These are phyloP conservation scores for Pythium coloratum DNA, from an alignment of 352 stramenopile species.

Conservation along the genomic window DNA sequence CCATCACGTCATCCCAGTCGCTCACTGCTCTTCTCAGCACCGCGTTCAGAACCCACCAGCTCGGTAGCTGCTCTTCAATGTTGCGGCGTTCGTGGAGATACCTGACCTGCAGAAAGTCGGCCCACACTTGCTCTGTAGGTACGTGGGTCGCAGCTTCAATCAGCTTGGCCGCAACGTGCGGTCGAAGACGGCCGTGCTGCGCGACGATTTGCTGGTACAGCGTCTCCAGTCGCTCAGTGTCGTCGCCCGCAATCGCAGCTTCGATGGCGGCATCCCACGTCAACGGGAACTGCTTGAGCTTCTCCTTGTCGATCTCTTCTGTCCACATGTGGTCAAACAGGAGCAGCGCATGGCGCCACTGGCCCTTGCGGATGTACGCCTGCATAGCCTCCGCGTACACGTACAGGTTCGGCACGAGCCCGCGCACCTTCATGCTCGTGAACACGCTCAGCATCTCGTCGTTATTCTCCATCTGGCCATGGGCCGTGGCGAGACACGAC, in stretches of 20 bases:
- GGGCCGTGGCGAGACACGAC: slow-evolving; percentile 61
- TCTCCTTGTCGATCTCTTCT: slow-evolving; percentile 40
- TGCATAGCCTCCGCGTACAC: slow-evolving; percentile 73
- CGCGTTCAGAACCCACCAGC: slow-evolving; percentile 54
- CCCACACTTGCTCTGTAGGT: slow-evolving; percentile 54
- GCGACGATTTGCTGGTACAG: slow-evolving; percentile 51
- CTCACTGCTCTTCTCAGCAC: slow-evolving; percentile 59
- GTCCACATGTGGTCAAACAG: slow-evolving; percentile 71
- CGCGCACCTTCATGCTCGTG: slow-evolving; percentile 70
- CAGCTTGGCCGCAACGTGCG: slow-evolving; percentile 48
- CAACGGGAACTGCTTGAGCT: slow-evolving; percentile 44
- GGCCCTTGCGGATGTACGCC: slow-evolving; percentile 59
- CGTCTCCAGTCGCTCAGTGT: slow-evolving; percentile 41
- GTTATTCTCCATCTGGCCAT: slow-evolving; percentile 39
- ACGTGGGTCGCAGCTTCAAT: slow-evolving; percentile 42
- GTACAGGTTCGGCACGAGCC: slow-evolving; percentile 61
- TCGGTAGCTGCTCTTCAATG: slow-evolving; percentile 15
- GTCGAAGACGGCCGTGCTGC: slow-evolving; percentile 41
- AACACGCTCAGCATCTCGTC: slow-evolving; percentile 68
- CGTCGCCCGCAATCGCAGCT: slow-evolving; percentile 47
- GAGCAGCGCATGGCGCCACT: slow-evolving; percentile 72
- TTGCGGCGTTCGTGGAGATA: slow-evolving; percentile 39
- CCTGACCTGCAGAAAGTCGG: slow-evolving; percentile 45
- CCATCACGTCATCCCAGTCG: slow-evolving; percentile 45
- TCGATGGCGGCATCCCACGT: slow-evolving; percentile 68